phyloP scores from a whole-genome alignment of 2,329 filamentous ascomycete species.

The Microdochium trichocladiopsis region DNA sequence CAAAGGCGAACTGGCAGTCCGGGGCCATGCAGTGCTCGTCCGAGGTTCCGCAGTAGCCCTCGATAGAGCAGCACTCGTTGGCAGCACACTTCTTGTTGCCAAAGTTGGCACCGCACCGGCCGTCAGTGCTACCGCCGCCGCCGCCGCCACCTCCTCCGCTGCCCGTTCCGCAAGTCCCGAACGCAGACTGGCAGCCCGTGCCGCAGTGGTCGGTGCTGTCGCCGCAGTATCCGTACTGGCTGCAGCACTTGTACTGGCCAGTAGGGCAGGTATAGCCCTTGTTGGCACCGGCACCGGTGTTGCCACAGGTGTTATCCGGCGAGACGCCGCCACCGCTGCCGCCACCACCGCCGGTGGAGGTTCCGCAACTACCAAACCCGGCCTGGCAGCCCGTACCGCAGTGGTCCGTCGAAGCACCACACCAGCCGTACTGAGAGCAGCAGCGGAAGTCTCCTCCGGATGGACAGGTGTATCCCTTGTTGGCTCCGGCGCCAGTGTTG shows the following conservation, averaged over 20 bases:
- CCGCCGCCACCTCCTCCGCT: slow-evolving; percentile 2
- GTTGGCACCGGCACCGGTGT: slow-evolving; percentile 12
- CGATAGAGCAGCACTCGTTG: slow-evolving; percentile 33
- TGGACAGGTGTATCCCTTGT: slow-evolving; percentile 15
- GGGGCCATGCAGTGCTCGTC: slow-evolving; percentile 52
- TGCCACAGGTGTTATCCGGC: slow-evolving; percentile 13
- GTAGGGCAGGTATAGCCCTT: slow-evolving; percentile 14
- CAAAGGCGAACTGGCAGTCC: slow-evolving; percentile 54
- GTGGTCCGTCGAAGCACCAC: slow-evolving; percentile 14
- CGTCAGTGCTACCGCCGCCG: slow-evolving; percentile 23
- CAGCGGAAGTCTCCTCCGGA: slow-evolving; percentile 6
- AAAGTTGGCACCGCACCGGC: slow-evolving; percentile 36
- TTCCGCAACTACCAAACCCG: slow-evolving; percentile 10
- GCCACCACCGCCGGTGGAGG: slow-evolving; percentile 1
- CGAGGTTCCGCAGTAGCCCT: slow-evolving; percentile 44
- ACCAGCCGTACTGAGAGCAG: slow-evolving; percentile 16
- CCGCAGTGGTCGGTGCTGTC: slow-evolving; percentile 14
- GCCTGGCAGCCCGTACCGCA: slow-evolving; percentile 14
- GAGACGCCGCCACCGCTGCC: slow-evolving; percentile 7
- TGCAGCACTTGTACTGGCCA: slow-evolving; percentile 9
- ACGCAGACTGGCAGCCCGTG: slow-evolving; percentile 13
- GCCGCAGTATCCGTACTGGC: slow-evolving; percentile 16
- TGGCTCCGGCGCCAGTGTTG: slow-evolving; percentile 12
- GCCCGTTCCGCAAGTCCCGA: slow-evolving; percentile 8
- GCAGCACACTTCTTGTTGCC: slow-evolving; percentile 22